Base-by-base conservation (phyloP, 1,284 basidiomycete genomes). In the Trametes hirsuta region DNA sequence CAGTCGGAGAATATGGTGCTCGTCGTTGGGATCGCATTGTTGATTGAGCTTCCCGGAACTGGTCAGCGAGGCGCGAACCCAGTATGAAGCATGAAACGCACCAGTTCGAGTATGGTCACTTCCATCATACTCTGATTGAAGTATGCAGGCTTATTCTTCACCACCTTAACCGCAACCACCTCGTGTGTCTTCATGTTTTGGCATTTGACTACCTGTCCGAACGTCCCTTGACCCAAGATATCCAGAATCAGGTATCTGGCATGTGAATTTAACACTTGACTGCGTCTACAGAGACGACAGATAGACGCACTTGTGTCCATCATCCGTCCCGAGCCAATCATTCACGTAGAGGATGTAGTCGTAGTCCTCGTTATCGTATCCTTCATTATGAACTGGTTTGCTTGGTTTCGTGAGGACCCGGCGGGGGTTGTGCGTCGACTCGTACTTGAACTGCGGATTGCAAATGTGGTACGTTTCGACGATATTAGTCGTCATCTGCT, bases 111-210 rank as follows among this genome's bases (percentile, higher is more conserved):
- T 65, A 99, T 98, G 0, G 96, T 98, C 24, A 99, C 97, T 76
- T 99, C 97, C 97, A 99, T 99, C 93, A 98, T 98, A 77, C 92
- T 95, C 79, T 99, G 97, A 73, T 98, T 97, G 76, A 98, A 96
- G 79, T 99, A 99, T 0, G 97, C 97, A 2, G 97, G 97, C 77
- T 99, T 99, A 77, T 99, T 99, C 82, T 99, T 99, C 71, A 99
- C 95, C 15, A 99, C 97, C 77, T 99, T 99, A 64, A 99, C 97
- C 14, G 97, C 97, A 45, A 97, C 94, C 53, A 99, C 94, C 74
- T 98, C 96, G 75, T 98, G 95, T 40, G 94, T 98, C 77, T 96
- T 94, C 91, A 98, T 97, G 74, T 99, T 98, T 76, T 98, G 97
- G 74, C 97, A 99, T 76, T 99, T 99, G 73, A 99, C 97, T 30